Evolutionary conservation across 495 filamentous ascomycete species (phyloP).

Genomic region (Penicillium coprophilum): DNA sequence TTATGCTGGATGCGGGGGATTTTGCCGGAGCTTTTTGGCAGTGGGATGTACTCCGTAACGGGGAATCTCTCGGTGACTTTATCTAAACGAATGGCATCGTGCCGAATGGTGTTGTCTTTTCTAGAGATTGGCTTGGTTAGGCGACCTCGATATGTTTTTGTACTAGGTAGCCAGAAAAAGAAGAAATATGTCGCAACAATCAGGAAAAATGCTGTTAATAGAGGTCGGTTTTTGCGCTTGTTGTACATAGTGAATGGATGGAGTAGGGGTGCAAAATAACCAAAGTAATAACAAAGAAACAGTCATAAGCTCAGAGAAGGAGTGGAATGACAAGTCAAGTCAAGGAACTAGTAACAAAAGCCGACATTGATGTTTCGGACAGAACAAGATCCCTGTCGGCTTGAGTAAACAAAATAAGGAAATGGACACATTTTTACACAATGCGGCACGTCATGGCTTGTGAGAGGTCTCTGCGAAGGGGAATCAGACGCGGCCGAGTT

Average conservation of each 20-base stretch:
- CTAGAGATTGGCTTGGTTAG: constrained; percentile 16
- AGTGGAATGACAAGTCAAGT: not conserved
- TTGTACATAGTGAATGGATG: constrained; percentile 33
- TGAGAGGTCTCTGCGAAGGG: not conserved
- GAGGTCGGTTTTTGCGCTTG: constrained; percentile 28
- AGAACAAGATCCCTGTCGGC: not conserved
- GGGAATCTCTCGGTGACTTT: constrained; percentile 49
- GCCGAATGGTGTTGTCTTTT: constrained; percentile 8
- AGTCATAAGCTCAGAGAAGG: not conserved
- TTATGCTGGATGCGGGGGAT: constrained; percentile 54
- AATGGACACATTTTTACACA: constrained; percentile 5
- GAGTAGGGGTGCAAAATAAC: not conserved
- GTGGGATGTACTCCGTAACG: constrained; percentile 47
- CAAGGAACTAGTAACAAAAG: not conserved
- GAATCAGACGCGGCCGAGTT: not conserved
- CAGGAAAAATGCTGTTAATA: constrained; percentile 18
- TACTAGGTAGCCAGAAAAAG: constrained; percentile 32
- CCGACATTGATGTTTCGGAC: not conserved
- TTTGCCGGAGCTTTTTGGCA: constrained; percentile 44
- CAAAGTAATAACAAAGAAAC: not conserved
- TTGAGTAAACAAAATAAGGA: not conserved
- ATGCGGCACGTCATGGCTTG: constrained; percentile 6
- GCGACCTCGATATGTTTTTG: constrained; percentile 14
- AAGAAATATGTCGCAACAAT: constrained; percentile 25
- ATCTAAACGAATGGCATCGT: constrained; percentile 40